Evolutionary conservation across 208 protist genomes (phyloP), one percentile per base, ranked within the genome.

Genomic region (Leishmania gerbilli): DNA sequence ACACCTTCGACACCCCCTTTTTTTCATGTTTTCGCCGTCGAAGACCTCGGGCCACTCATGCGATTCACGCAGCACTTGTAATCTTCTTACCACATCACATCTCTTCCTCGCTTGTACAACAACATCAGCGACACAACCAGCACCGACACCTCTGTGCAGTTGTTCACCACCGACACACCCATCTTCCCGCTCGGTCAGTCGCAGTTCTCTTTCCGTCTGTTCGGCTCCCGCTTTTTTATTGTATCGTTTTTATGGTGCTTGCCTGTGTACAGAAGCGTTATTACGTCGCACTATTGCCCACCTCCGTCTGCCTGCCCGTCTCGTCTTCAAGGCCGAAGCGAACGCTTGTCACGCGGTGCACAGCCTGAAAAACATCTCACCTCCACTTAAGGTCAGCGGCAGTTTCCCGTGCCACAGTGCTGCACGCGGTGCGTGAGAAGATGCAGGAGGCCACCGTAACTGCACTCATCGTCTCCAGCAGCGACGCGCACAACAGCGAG

Each of bases 401-500:
- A 77, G 80, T 80, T 21, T 81, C 84, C 9, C 85, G 86, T 65
- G 84, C 88, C 37, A 64, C 83, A 6, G 21, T 95, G 21, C 84
- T 98, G 24, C 62, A 74, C 24, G 64, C 72, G 0, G 65, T 99
- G 42, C 91, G 96, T 31, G 84, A 93, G 45, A 87, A 93, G 34
- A 98, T 99, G 95, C 60, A 58, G 47, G 67, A 84, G 31, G n/a
- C 80, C 53, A 53, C 81, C 15, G 69, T 99, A 34, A 76, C 83
- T 11, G 98, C 96, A 0, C 95, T 98, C 76, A 87, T 99, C 53
- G 86, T 99, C 2, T 97, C 97, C 37, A 93, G 83, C 74, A 94
- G 90, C 80, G 98, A 99, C 88, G 91, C 96, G 3, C 98, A 99
- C 92, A 98, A 98, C 84, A 97, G 93, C 86, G 99, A 99, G 84